phyloP scores from a whole-genome alignment of 768 basidiomycete species.

The Boletus pseudopeckii region DNA sequence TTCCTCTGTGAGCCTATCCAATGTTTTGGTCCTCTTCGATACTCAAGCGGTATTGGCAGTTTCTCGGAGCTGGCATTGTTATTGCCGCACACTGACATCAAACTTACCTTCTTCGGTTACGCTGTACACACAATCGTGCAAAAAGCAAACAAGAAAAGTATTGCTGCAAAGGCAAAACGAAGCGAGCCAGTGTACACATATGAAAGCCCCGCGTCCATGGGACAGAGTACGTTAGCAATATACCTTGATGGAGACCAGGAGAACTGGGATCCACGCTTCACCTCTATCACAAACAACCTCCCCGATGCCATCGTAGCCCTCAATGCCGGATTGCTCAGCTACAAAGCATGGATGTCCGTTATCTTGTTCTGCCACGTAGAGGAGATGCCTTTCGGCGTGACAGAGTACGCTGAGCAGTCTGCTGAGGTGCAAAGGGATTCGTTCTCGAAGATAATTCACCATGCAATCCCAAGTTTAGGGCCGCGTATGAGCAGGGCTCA shows the following conservation, averaged over 20 bases:
- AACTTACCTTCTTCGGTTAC: constrained; percentile 40
- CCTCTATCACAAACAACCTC: constrained; percentile 11
- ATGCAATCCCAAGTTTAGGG: constrained; percentile 24
- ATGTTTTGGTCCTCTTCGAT: not conserved
- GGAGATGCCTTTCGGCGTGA: constrained; percentile 31
- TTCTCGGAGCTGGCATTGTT: constrained; percentile 46
- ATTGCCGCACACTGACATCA: constrained; percentile 43
- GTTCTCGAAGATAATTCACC: constrained; percentile 28
- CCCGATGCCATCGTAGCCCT: constrained; percentile 44
- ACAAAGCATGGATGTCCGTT: constrained; percentile 36
- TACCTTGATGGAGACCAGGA: constrained; percentile 31
- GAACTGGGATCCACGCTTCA: constrained; percentile 25
- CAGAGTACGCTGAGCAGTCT: constrained; percentile 37
- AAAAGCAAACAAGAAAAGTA: constrained; percentile 30
- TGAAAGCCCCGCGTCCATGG: constrained; percentile 35
- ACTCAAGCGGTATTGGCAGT: constrained; percentile 21
- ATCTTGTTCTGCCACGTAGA: constrained; percentile 31
- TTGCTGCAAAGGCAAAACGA: constrained; percentile 31
- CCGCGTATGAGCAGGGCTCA: constrained; percentile 22
- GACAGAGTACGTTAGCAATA: constrained; percentile 38
- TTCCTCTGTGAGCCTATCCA: constrained; percentile 36
- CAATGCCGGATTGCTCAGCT: constrained; percentile 39
- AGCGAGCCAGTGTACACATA: constrained; percentile 34
- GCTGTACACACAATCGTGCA: constrained; percentile 31
- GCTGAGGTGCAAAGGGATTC: constrained; percentile 30